Conservation (phyloP, 2,329 filamentous ascomycete genomes). For the Trichoderma breve region DNA sequence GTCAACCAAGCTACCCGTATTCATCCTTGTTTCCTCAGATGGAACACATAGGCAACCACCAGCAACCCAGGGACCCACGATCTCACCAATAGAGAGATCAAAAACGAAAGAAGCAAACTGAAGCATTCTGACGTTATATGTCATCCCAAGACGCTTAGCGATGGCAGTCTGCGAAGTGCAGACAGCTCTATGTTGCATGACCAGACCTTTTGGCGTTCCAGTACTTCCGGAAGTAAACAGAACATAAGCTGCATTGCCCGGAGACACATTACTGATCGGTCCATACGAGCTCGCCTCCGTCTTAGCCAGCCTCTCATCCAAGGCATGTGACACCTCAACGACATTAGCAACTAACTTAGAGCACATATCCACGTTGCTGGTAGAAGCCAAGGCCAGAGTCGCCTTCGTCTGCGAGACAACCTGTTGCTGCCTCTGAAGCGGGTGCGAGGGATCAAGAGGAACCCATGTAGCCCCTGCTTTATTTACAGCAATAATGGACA, state of each 20-base stretch:
- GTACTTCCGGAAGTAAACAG: conserved; percentile 23
- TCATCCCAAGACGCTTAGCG: conserved; percentile 4
- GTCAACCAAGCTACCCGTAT: conserved; percentile 4
- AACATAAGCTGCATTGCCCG: conserved; percentile 21
- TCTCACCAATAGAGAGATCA: conserved; percentile 22
- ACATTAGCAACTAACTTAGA: conserved; percentile 17
- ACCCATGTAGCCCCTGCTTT: conserved; percentile 25
- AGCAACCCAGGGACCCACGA: conserved; percentile 19
- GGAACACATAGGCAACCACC: conserved; percentile 24
- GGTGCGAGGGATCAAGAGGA: conserved; percentile 23
- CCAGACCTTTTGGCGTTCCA: conserved; percentile 23
- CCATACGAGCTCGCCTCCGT: background rate
- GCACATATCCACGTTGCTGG: conserved; percentile 25
- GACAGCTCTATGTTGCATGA: conserved; percentile 21
- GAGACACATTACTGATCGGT: conserved; percentile 5
- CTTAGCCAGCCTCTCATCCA: background rate
- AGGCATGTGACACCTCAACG: conserved; percentile 17
- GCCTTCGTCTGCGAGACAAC: conserved; percentile 20
- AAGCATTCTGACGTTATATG: conserved; percentile 19
- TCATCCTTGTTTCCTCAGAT: conserved; percentile 18
- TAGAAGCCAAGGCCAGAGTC: conserved; percentile 16
- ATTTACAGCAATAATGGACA: conserved; percentile 24
- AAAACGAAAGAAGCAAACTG: conserved; percentile 25
- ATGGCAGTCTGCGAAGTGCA: conserved; percentile 19
- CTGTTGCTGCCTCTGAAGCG: conserved; percentile 20